These are phyloP conservation scores for Evansstolkia leycettana DNA, from an alignment of 495 filamentous ascomycete genomes.

Conservation along the genomic window DNA sequence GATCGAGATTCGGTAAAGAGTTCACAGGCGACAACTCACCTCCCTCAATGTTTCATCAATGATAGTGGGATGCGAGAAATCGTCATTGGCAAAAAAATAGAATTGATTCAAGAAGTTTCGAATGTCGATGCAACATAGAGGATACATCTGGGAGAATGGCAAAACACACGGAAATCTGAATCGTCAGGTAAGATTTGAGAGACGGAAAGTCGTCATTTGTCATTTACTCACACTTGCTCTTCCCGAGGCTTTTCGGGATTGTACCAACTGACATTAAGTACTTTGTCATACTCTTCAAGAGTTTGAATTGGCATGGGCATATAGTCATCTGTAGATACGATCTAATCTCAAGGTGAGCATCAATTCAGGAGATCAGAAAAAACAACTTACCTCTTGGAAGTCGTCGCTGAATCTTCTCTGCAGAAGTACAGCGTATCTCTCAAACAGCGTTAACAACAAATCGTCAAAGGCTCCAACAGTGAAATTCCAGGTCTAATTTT, in stretches of 20 bases:
- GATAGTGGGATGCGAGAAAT: slow-evolving; percentile 74
- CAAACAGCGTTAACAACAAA: slow-evolving; percentile 75
- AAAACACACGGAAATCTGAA: slow-evolving; percentile 77
- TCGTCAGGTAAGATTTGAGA: slow-evolving; percentile 5
- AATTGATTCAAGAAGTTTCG: slow-evolving; percentile 94
- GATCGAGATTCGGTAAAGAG: neutral
- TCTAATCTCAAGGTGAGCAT: slow-evolving; percentile 33
- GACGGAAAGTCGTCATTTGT: slow-evolving; percentile 6
- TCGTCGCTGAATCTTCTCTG: slow-evolving; percentile 84
- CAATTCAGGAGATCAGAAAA: neutral
- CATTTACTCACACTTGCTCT: slow-evolving; percentile 61
- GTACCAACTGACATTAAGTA: slow-evolving; percentile 90
- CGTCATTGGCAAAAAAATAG: slow-evolving; percentile 88
- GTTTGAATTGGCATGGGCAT: slow-evolving; percentile 97
- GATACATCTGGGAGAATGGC: slow-evolving; percentile 98
- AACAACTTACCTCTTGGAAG: slow-evolving; percentile 63
- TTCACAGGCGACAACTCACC: slow-evolving; percentile 26
- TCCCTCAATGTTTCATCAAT: slow-evolving; percentile 82
- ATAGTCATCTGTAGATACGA: slow-evolving; percentile 94
- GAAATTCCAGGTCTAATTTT: slow-evolving; percentile 69
- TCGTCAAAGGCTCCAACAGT: slow-evolving; percentile 66
- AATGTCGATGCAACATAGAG: slow-evolving; percentile 93
- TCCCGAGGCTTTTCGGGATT: slow-evolving; percentile 63
- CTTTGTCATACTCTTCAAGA: slow-evolving; percentile 85
- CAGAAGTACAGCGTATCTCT: slow-evolving; percentile 85